Percentiles rank a stretch among this genome's conserved stretches.
These are phyloP conservation scores for Parachaetomium inaequale DNA, from an alignment of 495 filamentous ascomycete species.

Conservation along the genomic window DNA sequence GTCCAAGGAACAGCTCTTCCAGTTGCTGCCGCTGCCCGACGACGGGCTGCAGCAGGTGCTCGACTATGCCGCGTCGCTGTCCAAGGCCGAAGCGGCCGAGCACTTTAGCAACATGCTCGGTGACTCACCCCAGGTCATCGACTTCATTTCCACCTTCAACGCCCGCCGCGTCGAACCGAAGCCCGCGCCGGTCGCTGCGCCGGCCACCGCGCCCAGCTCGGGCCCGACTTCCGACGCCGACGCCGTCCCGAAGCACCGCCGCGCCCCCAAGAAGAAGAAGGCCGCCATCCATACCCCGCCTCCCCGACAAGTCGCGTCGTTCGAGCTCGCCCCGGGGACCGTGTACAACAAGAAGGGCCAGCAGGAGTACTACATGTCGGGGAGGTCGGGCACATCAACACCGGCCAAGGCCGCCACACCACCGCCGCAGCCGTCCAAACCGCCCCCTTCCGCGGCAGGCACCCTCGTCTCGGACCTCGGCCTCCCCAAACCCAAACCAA, in stretches of 20 bases:
- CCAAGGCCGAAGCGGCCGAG: conserved; percentile 70
- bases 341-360: conserved; percentile 44
- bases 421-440: conserved; percentile 42
- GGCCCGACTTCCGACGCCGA: conserved; percentile 29
- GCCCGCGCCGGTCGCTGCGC: conserved; percentile 15
- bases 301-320: conserved; percentile 60
- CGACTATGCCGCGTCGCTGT: conserved; percentile 66
- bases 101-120: conserved; percentile 87
- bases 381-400: conserved; percentile 34
- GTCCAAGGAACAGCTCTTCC: conserved; percentile 67
- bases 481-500: conserved; percentile 56
- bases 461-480: conserved; percentile 74
- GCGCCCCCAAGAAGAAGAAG: conserved; percentile 55
- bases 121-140: conserved; percentile 76
- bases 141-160: conserved; percentile 93
- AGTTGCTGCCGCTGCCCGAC: conserved; percentile 77
- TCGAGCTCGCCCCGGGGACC: conserved; percentile 34
- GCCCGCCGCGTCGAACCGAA: conserved; percentile 55
- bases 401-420: conserved; percentile 35
- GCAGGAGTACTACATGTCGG: conserved; percentile 39
- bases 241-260: conserved; percentile 30
- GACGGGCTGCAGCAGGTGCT: conserved; percentile 77
- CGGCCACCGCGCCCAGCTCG: conserved; percentile 23
- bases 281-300: conserved; percentile 57
- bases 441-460: conserved; percentile 67